Base-by-base conservation (phyloP, 495 filamentous ascomycete genomes). In the Elasticomyces elasticus region DNA sequence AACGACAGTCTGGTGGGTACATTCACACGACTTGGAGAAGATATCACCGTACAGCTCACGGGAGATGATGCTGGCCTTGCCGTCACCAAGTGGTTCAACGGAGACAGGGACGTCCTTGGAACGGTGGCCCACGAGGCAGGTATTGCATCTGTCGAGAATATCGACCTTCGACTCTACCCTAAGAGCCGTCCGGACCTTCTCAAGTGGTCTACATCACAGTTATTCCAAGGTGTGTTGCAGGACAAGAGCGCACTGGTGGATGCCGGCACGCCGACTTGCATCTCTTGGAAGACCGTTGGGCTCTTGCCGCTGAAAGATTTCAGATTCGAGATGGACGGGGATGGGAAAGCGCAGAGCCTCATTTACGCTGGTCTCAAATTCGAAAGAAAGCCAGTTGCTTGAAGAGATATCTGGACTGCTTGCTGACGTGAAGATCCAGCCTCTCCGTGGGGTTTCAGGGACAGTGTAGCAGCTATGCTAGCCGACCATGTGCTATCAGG, bases 261-360 rank as follows among this genome's bases (percentile, higher is more conserved):
- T 28, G 45, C 45, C 10, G 45, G 45, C 10, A 49, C 45, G 23
- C 45, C 45, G 17, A 49, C 45, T 17, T 49, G 45, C 28, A 28
- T 49, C 24, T 49, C 24, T 11, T 49, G 45, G 45, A 17, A 49
- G 45, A 49, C 45, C 5, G 19, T 25, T 11, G 45, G 24, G 5
- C 12, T 25, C 13, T 49, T 49, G 45, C 31, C n/a, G n/a, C n/a
- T n/a, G n/a, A n/a, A n/a, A n/a, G n/a, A n/a, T n/a, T n/a, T n/a
- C n/a, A n/a, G n/a, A n/a, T n/a, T n/a, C n/a, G n/a, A n/a, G n/a
- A n/a, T n/a, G n/a, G n/a, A n/a, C n/a, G n/a, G n/a, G n/a, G n/a
- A n/a, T n/a, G n/a, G n/a, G n/a, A n/a, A n/a, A n/a, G n/a, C n/a
- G n/a, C n/a, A n/a, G n/a, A n/a, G n/a, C n/a, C n/a, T n/a, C n/a